Conservation (phyloP, 352 stramenopile species). For the Pythium sukuiense region DNA sequence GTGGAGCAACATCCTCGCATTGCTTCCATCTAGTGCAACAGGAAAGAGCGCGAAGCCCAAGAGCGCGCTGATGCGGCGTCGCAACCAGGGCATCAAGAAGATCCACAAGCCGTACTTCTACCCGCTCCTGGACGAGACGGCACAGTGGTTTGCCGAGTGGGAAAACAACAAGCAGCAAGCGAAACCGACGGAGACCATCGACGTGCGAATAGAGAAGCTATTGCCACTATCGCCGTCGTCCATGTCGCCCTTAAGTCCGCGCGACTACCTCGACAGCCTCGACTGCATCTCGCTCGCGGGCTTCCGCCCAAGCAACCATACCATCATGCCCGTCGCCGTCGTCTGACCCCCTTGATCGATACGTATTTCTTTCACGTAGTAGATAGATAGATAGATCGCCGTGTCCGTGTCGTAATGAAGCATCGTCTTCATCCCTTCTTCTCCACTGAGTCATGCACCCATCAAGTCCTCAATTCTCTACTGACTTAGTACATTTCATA, state of each 20-base stretch:
- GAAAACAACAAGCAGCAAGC: constrained; percentile 25
- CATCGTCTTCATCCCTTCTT: neutral
- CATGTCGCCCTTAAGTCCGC: neutral
- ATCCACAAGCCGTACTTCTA: constrained; percentile 61
- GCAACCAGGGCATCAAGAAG: constrained; percentile 30
- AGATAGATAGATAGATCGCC: neutral
- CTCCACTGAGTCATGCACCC: neutral
- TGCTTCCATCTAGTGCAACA: neutral
- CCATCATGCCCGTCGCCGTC: constrained; percentile 20
- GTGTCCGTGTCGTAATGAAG: neutral
- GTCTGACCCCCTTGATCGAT: neutral
- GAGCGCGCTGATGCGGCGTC: constrained; percentile 16
- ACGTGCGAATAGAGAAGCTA: constrained; percentile 28
- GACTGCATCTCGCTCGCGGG: constrained; percentile 20
- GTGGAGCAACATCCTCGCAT: neutral
- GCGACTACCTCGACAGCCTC: constrained; percentile 13
- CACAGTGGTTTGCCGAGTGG: constrained; percentile 46
- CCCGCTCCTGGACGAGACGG: constrained; percentile 57
- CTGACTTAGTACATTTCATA: neutral
- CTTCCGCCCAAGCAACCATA: constrained; percentile 22
- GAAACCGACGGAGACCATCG: neutral
- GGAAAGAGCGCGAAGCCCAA: neutral
- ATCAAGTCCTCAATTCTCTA: neutral
- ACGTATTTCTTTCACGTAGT: neutral
- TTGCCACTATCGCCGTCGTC: neutral